Evolutionary conservation across 345 rosid species (phyloP).

Genomic region (Arabis alpina): DNA sequence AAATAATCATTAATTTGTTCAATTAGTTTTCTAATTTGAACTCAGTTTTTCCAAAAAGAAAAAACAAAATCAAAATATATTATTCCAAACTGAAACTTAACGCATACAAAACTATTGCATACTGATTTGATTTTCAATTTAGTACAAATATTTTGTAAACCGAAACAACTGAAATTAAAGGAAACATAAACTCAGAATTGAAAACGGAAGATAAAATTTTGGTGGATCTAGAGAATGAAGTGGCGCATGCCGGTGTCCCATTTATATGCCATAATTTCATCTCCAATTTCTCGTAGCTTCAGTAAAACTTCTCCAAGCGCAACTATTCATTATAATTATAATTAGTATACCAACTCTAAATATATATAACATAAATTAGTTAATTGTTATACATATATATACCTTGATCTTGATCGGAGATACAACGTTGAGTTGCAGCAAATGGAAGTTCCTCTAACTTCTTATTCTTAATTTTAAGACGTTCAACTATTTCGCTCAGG

Average conservation of each 20-base stretch:
- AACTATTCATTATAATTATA: constrained; percentile 7
- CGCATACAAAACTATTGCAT: not conserved
- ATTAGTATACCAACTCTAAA: not conserved
- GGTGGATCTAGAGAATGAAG: not conserved
- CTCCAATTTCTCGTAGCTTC: constrained; percentile 24
- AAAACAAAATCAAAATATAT: not conserved
- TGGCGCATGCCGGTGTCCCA: not conserved
- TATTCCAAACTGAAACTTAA: not conserved
- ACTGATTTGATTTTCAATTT: not conserved
- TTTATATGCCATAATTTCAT: not conserved
- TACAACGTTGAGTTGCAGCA: not conserved
- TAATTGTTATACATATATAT: not conserved
- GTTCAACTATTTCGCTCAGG: not conserved
- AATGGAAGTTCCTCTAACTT: not conserved
- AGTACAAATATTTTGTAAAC: not conserved
- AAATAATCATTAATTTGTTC: not conserved
- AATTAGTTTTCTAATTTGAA: not conserved
- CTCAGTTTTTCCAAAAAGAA: not conserved
- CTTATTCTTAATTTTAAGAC: not conserved
- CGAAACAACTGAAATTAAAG: constrained; percentile 8
- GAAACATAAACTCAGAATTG: not conserved
- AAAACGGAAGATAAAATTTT: not conserved
- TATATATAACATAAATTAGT: not conserved
- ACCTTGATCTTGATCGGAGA: constrained; percentile 2
- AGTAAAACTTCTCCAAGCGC: not conserved